phyloP scores from a whole-genome alignment of 805 yeast species.

The Teunomyces pallodes region DNA sequence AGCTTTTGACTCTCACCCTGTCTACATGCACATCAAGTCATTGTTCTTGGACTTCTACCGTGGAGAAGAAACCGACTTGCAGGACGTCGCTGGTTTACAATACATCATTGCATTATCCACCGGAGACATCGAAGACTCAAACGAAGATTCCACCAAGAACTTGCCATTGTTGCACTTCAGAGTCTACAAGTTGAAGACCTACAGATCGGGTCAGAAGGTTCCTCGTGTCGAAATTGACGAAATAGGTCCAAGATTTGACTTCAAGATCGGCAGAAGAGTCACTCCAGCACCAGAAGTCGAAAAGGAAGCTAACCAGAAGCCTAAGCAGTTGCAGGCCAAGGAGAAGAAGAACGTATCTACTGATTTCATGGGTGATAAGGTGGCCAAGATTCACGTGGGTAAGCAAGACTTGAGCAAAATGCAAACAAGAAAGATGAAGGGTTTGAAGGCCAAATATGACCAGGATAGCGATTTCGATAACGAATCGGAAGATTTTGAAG shows the following conservation, averaged over 20 bases:
- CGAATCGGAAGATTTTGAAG: constrained; percentile 38
- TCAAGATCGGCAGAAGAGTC: constrained; percentile 83
- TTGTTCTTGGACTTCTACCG: constrained; percentile 87
- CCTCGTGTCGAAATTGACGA: constrained; percentile 95
- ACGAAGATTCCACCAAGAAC: constrained; percentile 49
- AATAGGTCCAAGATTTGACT: constrained; percentile 93
- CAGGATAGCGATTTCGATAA: constrained; percentile 63
- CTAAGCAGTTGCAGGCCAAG: constrained; percentile 78
- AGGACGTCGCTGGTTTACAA: constrained; percentile 94
- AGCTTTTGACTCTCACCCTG: constrained; percentile 85
- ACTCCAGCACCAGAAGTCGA: constrained; percentile 82
- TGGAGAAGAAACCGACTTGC: constrained; percentile 74
- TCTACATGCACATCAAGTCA: constrained; percentile 80
- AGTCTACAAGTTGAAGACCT: constrained; percentile 83
- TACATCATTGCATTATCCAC: constrained; percentile 80
- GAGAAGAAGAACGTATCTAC: constrained; percentile 84
- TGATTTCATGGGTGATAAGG: constrained; percentile 92
- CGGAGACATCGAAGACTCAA: constrained; percentile 72
- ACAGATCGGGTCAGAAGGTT: constrained; percentile 76
- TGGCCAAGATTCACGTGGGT: constrained; percentile 95
- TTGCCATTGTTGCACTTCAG: constrained; percentile 86
- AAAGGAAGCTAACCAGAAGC: constrained; percentile 80
- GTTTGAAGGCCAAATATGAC: constrained; percentile 83
- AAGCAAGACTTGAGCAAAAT: constrained; percentile 85
- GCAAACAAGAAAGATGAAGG: constrained; percentile 99